Percentiles rank a stretch among this genome's conserved stretches.
Evolutionary conservation across 768 basidiomycete species (phyloP).

Genomic region (Tricholoma sp.): DNA sequence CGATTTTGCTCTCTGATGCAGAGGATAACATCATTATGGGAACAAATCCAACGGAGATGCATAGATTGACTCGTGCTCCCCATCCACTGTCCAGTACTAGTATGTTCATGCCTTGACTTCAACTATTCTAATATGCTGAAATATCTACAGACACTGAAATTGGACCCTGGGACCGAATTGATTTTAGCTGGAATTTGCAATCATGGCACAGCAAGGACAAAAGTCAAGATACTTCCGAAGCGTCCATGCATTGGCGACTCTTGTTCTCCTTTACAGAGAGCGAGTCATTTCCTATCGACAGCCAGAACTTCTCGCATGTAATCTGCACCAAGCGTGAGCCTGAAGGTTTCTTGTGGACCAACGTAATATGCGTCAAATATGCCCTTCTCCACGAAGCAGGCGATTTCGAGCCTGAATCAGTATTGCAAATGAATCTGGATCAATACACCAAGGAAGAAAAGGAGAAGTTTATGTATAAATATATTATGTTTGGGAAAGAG

Average conservation of each 20-base stretch:
- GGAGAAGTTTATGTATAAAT: constrained; percentile 3
- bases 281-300: constrained; percentile 22
- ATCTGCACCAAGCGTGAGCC: constrained; percentile 15
- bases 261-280: constrained; percentile 24
- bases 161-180: neutral
- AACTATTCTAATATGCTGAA: no score
- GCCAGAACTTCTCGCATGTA: constrained; percentile 18
- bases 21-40: constrained; percentile 18
- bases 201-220: constrained; percentile 11
- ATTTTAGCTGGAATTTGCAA: constrained; percentile 15
- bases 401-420: constrained; percentile 2
- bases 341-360: constrained; percentile 16
- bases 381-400: constrained; percentile 20
- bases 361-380: constrained; percentile 21
- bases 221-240: neutral
- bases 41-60: constrained; percentile 16
- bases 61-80: constrained; percentile 15
- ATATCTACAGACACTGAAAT: neutral
- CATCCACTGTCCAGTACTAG: constrained; percentile 16
- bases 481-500: constrained; percentile 21
- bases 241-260: constrained; percentile 15
- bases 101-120: neutral
- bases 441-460: neutral
- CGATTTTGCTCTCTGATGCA: constrained; percentile 24
- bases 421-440: neutral